Percentiles rank a stretch among this genome's conserved stretches.
phyloP scores from a whole-genome alignment of 768 basidiomycete species.

The Boletus coccyginus region DNA sequence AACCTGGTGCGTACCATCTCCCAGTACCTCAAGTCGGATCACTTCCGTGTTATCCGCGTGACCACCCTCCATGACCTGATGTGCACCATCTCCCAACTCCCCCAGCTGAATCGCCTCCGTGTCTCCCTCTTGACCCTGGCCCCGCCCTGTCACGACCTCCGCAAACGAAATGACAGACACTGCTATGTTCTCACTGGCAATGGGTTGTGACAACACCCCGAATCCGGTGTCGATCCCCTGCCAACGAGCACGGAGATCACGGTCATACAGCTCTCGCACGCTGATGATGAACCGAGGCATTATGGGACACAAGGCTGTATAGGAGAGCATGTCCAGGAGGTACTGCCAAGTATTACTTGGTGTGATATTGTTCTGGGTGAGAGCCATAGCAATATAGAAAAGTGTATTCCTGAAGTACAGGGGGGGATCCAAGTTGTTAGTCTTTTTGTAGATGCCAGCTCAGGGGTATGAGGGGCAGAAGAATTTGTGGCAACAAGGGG shows the following conservation, averaged over 20 bases:
- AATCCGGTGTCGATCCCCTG: not conserved
- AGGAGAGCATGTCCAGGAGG: not conserved
- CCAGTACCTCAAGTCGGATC: not conserved
- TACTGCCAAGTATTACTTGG: accelerated
- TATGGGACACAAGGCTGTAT: not conserved
- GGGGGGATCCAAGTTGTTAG: too few species aligned
- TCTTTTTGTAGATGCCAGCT: too few species aligned
- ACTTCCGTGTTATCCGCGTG: not conserved
- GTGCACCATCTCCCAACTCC: too few species aligned
- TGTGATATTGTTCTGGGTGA: not conserved
- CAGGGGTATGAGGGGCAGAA: too few species aligned
- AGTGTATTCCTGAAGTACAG: not conserved
- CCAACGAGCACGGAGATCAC: not conserved
- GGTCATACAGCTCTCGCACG: not conserved
- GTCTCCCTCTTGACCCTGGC: not conserved
- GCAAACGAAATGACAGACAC: not conserved
- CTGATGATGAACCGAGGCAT: not conserved
- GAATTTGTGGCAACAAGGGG: too few species aligned
- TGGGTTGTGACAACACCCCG: not conserved
- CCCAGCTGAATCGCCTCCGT: too few species aligned
- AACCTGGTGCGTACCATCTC: not conserved
- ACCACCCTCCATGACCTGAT: not conserved
- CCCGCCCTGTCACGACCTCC: not conserved
- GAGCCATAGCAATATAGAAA: not conserved
- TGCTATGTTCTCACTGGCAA: not conserved